Evolutionary conservation across 331 rosid species (phyloP).

Genomic region (Prunus yedoensis): DNA sequence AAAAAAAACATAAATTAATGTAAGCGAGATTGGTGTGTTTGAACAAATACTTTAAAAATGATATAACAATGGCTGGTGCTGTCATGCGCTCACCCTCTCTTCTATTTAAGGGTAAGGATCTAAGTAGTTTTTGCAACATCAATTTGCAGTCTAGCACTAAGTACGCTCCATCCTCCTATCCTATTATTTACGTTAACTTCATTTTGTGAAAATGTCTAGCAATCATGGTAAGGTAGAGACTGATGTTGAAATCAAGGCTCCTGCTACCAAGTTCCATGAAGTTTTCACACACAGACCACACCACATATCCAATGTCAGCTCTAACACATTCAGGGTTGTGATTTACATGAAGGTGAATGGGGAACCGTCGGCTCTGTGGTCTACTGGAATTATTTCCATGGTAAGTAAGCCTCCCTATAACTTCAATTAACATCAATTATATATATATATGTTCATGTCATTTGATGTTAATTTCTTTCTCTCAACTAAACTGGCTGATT

Average conservation of each 20-base stretch:
- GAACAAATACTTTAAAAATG: too few species aligned
- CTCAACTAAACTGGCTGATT: too few species aligned
- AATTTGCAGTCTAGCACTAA: background rate
- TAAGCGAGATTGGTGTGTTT: too few species aligned
- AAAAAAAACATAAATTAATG: too few species aligned
- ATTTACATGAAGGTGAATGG: slow-evolving; percentile 46
- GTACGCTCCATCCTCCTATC: background rate
- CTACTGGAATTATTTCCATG: slow-evolving; percentile 6
- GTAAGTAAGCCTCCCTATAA: background rate
- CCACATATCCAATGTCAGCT: slow-evolving; percentile 31
- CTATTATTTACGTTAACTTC: background rate
- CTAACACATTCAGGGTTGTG: slow-evolving; percentile 27
- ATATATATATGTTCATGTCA: background rate
- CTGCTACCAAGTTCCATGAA: slow-evolving; percentile 33
- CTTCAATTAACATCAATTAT: background rate
- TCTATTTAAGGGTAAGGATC: background rate
- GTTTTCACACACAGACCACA: slow-evolving; percentile 34
- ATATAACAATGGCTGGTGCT: too few species aligned
- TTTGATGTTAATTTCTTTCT: background rate
- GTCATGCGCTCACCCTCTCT: background rate
- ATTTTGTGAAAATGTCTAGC: slow-evolving; percentile 21
- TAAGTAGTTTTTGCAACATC: background rate
- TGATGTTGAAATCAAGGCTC: slow-evolving; percentile 34
- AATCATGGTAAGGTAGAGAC: slow-evolving; percentile 35
- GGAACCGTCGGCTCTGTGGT: slow-evolving; percentile 41